A percentile compares a stretch with the other conserved stretches of the same genome.
phyloP scores from a whole-genome alignment of 306 rosid species.

The Sindora glabra region DNA sequence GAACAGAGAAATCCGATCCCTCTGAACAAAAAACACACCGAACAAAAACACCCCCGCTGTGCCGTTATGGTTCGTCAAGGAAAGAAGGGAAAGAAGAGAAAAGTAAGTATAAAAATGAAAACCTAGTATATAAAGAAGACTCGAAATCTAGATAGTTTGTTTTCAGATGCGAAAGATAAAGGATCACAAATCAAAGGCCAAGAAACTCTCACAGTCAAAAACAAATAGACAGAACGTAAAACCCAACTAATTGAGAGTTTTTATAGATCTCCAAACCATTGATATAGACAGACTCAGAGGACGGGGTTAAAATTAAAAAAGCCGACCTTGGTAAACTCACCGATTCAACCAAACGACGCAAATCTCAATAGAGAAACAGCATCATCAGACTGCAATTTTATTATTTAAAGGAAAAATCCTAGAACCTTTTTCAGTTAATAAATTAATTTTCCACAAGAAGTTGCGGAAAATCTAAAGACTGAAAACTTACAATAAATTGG shows the following conservation, averaged over 20 bases:
- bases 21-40: too few species aligned
- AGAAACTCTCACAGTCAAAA: constrained; percentile 23
- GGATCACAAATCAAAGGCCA: constrained; percentile 50
- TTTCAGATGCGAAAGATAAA: background rate
- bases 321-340: constrained; percentile 11
- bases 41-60: too few species aligned
- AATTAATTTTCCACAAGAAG: too few species aligned
- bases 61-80: background rate
- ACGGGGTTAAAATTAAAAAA: background rate
- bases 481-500: background rate
- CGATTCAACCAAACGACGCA: constrained; percentile 33
- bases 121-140: too few species aligned
- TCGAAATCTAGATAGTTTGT: too few species aligned
- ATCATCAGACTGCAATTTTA: background rate
- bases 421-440: too few species aligned
- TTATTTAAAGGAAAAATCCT: background rate
- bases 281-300: background rate
- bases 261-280: constrained; percentile 21
- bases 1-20: too few species aligned
- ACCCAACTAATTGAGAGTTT: background rate
- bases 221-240: background rate
- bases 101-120: background rate
- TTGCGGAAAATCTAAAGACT: background rate
- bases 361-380: constrained; percentile 43
- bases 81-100: background rate